These are phyloP conservation scores for Fusarium verticillioides DNA, from an alignment of 2,329 filamentous ascomycete genomes.

Conservation along the genomic window DNA sequence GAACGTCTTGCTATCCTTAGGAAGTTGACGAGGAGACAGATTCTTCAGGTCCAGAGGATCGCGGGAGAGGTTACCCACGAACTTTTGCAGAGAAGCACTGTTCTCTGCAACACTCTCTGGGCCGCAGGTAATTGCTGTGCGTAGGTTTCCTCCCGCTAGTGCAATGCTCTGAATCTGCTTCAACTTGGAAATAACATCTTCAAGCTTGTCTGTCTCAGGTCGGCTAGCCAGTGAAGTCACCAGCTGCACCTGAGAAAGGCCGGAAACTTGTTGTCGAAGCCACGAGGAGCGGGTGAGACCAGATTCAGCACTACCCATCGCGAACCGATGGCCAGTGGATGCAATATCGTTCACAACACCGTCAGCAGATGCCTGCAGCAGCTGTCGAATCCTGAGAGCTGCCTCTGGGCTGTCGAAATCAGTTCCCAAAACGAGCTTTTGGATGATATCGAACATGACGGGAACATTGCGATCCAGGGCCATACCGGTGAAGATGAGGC, in stretches of 20 bases:
- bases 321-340: slow-evolving; percentile 88
- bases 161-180: slow-evolving; percentile 86
- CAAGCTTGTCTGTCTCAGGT: slow-evolving; percentile 73
- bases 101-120: slow-evolving; percentile 77
- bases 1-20: slow-evolving; percentile 77
- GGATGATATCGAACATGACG: slow-evolving; percentile 88
- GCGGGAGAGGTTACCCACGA: slow-evolving; percentile 62
- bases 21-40: slow-evolving; percentile 49
- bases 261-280: slow-evolving; percentile 84
- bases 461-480: slow-evolving; percentile 90
- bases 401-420: slow-evolving; percentile 89
- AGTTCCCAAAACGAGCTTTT: slow-evolving; percentile 83
- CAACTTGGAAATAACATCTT: slow-evolving; percentile 82
- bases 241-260: slow-evolving; percentile 89
- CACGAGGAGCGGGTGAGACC: slow-evolving; percentile 77
- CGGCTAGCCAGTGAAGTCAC: slow-evolving; percentile 82
- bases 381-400: slow-evolving; percentile 82
- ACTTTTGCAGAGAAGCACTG: slow-evolving; percentile 74
- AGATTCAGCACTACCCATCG: slow-evolving; percentile 84
- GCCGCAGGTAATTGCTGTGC: slow-evolving; percentile 88
- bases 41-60: slow-evolving; percentile 54
- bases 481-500: slow-evolving; percentile 85
- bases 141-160: slow-evolving; percentile 75
- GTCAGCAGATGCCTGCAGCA: slow-evolving; percentile 87
- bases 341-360: slow-evolving; percentile 93